These are phyloP conservation scores for Pythium angustatum DNA, from an alignment of 352 stramenopile species.

Conservation along the genomic window DNA sequence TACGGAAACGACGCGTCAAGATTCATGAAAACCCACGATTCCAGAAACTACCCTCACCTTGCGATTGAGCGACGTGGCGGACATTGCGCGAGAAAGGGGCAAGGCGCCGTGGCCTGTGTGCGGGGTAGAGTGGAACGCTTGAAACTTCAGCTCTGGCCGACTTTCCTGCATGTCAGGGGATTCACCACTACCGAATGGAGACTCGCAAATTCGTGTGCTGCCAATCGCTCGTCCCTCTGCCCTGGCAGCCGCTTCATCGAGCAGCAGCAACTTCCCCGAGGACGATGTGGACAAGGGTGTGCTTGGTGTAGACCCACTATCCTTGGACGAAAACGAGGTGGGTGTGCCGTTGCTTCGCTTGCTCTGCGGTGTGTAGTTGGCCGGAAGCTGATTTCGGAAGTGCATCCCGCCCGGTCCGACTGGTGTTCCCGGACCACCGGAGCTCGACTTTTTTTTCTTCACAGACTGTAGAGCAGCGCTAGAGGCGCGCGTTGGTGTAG, in stretches of 20 bases:
- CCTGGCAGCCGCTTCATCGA: slow-evolving; percentile 21
- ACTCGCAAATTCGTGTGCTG: background rate
- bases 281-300: slow-evolving; percentile 29
- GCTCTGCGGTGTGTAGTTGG: slow-evolving; percentile 57
- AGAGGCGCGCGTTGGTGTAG: background rate
- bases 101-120: slow-evolving; percentile 6
- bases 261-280: slow-evolving; percentile 21
- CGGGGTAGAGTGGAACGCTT: slow-evolving; percentile 18
- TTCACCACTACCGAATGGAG: slow-evolving; percentile 15
- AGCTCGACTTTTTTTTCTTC: slow-evolving; percentile 34
- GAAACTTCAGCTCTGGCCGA: slow-evolving; percentile 15
- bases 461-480: background rate
- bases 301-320: slow-evolving; percentile 15
- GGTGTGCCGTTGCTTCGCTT: slow-evolving; percentile 21
- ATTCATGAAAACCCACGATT: background rate
- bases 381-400: slow-evolving; percentile 67
- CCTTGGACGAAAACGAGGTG: slow-evolving; percentile 26
- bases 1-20: slow-evolving; percentile 13
- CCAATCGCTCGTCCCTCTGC: background rate
- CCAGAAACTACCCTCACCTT: slow-evolving; percentile 20
- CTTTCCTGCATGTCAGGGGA: slow-evolving; percentile 11
- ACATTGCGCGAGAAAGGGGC: slow-evolving; percentile 7
- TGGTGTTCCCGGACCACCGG: slow-evolving; percentile 20
- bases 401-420: slow-evolving; percentile 55
- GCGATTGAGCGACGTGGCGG: slow-evolving; percentile 1